Base-by-base conservation (phyloP, 768 basidiomycete genomes). In the Russula sp. region DNA sequence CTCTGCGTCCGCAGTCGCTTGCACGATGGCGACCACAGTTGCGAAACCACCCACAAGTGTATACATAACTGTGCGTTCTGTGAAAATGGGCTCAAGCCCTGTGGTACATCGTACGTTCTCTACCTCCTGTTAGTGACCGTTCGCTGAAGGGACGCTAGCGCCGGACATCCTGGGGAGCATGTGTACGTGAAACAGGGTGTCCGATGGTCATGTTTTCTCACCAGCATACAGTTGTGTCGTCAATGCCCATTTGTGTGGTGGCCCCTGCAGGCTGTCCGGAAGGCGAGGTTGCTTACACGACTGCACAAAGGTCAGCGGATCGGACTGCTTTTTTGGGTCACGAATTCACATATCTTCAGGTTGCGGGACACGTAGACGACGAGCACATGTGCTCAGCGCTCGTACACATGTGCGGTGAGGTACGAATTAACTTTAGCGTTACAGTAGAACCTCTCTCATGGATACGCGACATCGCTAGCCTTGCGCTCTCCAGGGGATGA, bases 351-450 rank as follows among this genome's bases (percentile, higher is more conserved):
- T 8, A n/a, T 20, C 7, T 5, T n/a, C 67, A 87, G 83, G 73
- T 80, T 6, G 71, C 75, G 4, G 76, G 76, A 31, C 84, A 86
- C 56, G 37, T 55, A 1, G 83, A 78, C 1, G 77, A 75, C 0
- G 78, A 77, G 8, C 86, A 86, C 66, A 59, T 79, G 58, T 87
- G 85, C 66, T 77, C 83, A 0, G 82, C 84, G 1, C 71, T 73
- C 14, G 67, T 77, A 1, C 86, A 87, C 63, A 78, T 78, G 42
- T 87, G 86, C 59, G 84, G 83, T n/a, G 72, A 79, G 77, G 85
- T 81, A 63, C 63, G 73, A 22, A 22, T 32, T 0, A 5, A 3
- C 2, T 13, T 8, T 57, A 37, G 13, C 2, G 14, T 54, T 14
- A 20, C 10, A 11, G 27, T 27, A 27, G 27, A 2, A 27, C 27